Evolutionary conservation across 768 basidiomycete species (phyloP).

Genomic region (Collybia mongolica): DNA sequence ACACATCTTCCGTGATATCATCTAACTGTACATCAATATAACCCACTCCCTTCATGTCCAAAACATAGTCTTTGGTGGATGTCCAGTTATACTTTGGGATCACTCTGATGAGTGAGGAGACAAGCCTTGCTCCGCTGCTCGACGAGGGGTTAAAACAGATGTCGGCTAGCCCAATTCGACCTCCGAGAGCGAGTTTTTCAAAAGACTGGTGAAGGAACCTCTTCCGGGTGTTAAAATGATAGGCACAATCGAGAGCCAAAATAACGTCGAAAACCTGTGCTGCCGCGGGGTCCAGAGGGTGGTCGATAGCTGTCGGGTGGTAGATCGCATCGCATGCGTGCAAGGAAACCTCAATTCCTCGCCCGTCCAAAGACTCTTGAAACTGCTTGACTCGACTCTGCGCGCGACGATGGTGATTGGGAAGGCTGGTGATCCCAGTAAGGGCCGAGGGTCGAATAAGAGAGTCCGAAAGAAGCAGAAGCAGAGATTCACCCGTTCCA

Average conservation of each 20-base stretch:
- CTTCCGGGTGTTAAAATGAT: slow-evolving; percentile 57
- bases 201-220: slow-evolving; percentile 53
- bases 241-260: slow-evolving; percentile 67
- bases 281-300: slow-evolving; percentile 44
- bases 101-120: slow-evolving; percentile 31
- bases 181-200: slow-evolving; percentile 43
- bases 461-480: slow-evolving; percentile 49
- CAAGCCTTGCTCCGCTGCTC: slow-evolving; percentile 22
- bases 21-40: slow-evolving; percentile 52
- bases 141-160: slow-evolving; percentile 45
- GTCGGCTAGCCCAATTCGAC: slow-evolving; percentile 59
- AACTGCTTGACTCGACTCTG: slow-evolving; percentile 34
- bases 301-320: slow-evolving; percentile 22
- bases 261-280: slow-evolving; percentile 41
- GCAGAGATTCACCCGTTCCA: slow-evolving; percentile 65
- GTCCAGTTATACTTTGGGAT: slow-evolving; percentile 53
- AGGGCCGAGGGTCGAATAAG: slow-evolving; percentile 43
- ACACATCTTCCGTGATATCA: slow-evolving; percentile 57
- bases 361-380: slow-evolving; percentile 14
- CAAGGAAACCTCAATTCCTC: slow-evolving; percentile 33
- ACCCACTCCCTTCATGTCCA: slow-evolving; percentile 45
- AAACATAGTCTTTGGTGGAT: slow-evolving; percentile 41
- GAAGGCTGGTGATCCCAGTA: slow-evolving; percentile 58
- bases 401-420: slow-evolving; percentile 46
- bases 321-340: slow-evolving; percentile 53